These are phyloP conservation scores for Pelagomonas calceolata DNA, from an alignment of 108 stramenopile species.

Conservation along the genomic window DNA sequence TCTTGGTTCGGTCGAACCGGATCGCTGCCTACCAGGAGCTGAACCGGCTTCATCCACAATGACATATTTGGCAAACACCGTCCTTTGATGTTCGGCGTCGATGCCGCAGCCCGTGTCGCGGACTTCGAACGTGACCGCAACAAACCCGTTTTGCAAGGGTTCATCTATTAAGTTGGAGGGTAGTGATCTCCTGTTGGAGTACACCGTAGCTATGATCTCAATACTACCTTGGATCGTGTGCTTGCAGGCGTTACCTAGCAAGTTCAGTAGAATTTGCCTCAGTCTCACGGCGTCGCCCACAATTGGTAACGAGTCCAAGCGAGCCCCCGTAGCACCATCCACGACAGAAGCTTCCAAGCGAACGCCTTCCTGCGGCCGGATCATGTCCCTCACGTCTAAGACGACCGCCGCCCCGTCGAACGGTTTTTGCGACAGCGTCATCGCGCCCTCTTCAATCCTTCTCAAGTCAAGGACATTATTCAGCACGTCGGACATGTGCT, in stretches of 20 bases:
- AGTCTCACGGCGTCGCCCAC: constrained; percentile 52
- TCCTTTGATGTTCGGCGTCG: constrained; percentile 3
- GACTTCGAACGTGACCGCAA: not conserved
- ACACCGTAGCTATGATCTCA: constrained; percentile 15
- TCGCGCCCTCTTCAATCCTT: constrained; percentile 61
- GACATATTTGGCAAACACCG: not conserved
- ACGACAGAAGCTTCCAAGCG: constrained; percentile 32
- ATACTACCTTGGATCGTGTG: constrained; percentile 50
- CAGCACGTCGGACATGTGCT: constrained; percentile 59
- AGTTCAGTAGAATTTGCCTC: constrained; percentile 55
- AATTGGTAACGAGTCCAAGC: constrained; percentile 34
- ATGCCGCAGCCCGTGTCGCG: constrained; percentile 10
- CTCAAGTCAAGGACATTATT: constrained; percentile 58
- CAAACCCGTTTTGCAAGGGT: constrained; percentile 19
- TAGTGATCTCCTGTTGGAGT: too few species aligned
- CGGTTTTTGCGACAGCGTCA: constrained; percentile 31
- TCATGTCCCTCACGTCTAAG: constrained; percentile 40
- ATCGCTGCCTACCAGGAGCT: too few species aligned
- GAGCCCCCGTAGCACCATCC: not conserved
- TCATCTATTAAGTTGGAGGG: too few species aligned
- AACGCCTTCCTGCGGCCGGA: constrained; percentile 38
- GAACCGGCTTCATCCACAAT: too few species aligned
- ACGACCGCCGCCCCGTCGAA: constrained; percentile 27
- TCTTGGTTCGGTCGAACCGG: too few species aligned
- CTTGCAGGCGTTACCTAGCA: constrained; percentile 59